phyloP scores from a whole-genome alignment of 2,329 filamentous ascomycete species.

The Colletotrichum sansevieriae region DNA sequence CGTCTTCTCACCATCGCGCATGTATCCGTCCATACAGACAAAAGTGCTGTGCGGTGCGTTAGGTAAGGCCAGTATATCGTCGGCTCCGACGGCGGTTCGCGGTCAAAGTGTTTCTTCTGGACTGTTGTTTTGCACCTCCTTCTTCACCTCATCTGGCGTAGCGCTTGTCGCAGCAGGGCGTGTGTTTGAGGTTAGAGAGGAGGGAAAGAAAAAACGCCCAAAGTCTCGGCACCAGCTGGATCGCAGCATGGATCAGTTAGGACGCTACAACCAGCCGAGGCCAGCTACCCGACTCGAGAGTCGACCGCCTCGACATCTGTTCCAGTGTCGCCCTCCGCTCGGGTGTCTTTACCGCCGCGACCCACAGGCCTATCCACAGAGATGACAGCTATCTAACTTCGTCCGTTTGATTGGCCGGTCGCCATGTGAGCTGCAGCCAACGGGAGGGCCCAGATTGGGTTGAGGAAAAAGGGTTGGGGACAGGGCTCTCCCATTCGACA shows the following conservation, averaged over 20 bases:
- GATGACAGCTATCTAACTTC: conserved; percentile 28
- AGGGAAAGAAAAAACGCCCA: conserved; percentile 16
- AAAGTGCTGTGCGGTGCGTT: conserved; percentile 6
- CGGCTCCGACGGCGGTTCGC: conserved; percentile 30
- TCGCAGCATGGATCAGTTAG: conserved; percentile 13
- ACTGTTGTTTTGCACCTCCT: conserved; percentile 10
- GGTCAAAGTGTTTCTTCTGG: conserved; percentile 16
- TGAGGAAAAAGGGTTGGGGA: conserved; percentile 24
- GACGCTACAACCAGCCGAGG: conserved; percentile 3
- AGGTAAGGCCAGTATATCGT: conserved; percentile 25
- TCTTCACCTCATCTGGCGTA: conserved; percentile 17
- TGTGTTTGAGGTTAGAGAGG: conserved; percentile 26
- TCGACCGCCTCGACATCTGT: conserved; percentile 27
- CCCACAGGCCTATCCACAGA: conserved; percentile 30
- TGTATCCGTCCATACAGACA: background rate
- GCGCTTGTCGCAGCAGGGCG: conserved; percentile 39
- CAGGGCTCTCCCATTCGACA: conserved; percentile 34
- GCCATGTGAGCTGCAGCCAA: conserved; percentile 27
- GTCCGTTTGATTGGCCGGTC: conserved; percentile 34
- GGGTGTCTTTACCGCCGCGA: conserved; percentile 40
- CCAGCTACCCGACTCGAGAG: conserved; percentile 28
- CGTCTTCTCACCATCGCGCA: conserved; percentile 23
- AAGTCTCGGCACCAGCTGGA: conserved; percentile 15
- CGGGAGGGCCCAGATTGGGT: conserved; percentile 19
- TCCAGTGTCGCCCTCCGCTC: conserved; percentile 33